Conservation (phyloP, 2,329 filamentous ascomycete species). For the Amauroascus verrucosus region DNA sequence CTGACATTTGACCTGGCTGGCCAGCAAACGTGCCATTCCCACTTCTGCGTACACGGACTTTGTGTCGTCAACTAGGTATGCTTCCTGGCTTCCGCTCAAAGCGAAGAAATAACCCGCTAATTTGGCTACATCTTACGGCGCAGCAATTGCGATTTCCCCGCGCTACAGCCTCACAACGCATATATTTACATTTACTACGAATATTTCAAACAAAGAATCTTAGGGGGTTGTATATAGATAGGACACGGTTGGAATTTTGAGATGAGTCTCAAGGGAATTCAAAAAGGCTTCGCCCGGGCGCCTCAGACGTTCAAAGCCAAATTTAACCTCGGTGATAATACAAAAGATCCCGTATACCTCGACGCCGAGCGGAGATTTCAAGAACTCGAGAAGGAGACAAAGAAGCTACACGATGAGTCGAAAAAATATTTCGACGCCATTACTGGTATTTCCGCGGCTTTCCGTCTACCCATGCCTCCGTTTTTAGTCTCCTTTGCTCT, state of each 20-base stretch:
- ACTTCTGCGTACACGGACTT: not conserved
- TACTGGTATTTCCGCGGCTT: constrained; percentile 50
- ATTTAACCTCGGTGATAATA: constrained; percentile 93
- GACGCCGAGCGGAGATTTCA: constrained; percentile 90
- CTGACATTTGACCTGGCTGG: not conserved
- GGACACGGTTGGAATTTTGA: not conserved
- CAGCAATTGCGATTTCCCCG: not conserved
- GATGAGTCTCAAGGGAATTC: constrained; percentile 97
- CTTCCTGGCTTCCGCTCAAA: not conserved
- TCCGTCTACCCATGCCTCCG: not conserved
- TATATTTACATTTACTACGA: not conserved
- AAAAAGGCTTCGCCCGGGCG: constrained; percentile 78
- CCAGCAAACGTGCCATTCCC: not conserved
- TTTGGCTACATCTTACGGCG: not conserved
- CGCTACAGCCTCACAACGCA: not conserved
- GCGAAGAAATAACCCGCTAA: not conserved
- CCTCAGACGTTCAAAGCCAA: constrained; percentile 84
- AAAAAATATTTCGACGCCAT: constrained; percentile 97
- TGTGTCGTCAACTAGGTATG: not conserved
- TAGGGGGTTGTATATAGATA: not conserved
- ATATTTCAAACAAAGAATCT: not conserved
- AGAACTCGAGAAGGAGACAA: constrained; percentile 90
- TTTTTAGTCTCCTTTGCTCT: not conserved
- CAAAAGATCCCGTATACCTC: constrained; percentile 87
- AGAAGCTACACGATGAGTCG: constrained; percentile 92